phyloP scores from a whole-genome alignment of 2,329 filamentous ascomycete genomes.

The Fusarium sp. region DNA sequence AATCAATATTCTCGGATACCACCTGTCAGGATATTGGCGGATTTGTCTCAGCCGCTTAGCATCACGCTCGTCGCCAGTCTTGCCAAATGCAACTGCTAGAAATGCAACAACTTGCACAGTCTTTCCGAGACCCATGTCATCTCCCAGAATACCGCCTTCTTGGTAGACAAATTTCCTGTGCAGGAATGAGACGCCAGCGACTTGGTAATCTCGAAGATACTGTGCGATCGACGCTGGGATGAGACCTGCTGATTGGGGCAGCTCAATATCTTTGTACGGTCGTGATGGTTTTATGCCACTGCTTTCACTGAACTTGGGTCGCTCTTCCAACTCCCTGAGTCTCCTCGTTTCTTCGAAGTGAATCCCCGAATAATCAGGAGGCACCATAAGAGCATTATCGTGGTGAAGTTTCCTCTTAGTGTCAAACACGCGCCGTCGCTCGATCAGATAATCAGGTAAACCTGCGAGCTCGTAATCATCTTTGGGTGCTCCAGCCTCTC shows the following conservation, averaged over 20 bases:
- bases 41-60: conserved; percentile 87
- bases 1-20: conserved; percentile 82
- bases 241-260: conserved; percentile 78
- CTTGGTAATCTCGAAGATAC: conserved; percentile 90
- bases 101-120: conserved; percentile 97
- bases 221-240: conserved; percentile 91
- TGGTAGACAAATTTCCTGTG: conserved; percentile 92
- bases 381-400: conserved; percentile 75
- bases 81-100: conserved; percentile 89
- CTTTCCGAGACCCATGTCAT: conserved; percentile 98
- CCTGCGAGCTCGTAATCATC: conserved; percentile 52
- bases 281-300: conserved; percentile 70
- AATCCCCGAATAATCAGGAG: conserved; percentile 79
- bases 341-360: conserved; percentile 65
- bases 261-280: conserved; percentile 75
- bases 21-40: conserved; percentile 66
- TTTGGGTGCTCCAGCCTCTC: conserved; percentile 48
- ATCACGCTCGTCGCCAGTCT: conserved; percentile 89
- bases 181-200: conserved; percentile 84
- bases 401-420: conserved; percentile 64
- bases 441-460: conserved; percentile 72
- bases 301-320: conserved; percentile 69
- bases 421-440: conserved; percentile 76
- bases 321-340: conserved; percentile 61
- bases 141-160: conserved; percentile 86